Percentiles rank a stretch among this genome's conserved stretches.
These are phyloP conservation scores for Colletotrichum coccodes DNA, from an alignment of 2,329 filamentous ascomycete species.

Conservation along the genomic window DNA sequence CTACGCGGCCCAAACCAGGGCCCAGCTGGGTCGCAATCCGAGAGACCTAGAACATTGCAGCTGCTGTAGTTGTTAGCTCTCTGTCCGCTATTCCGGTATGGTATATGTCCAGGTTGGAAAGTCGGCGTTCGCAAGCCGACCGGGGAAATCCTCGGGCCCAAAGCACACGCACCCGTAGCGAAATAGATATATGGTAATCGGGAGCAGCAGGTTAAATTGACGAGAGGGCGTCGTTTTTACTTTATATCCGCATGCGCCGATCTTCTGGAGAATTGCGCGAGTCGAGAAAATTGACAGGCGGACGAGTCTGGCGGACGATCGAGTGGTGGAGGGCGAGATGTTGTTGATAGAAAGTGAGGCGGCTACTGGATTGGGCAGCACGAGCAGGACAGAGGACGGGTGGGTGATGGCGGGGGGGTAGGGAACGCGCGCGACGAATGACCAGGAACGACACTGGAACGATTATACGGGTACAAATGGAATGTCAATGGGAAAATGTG, in stretches of 20 bases:
- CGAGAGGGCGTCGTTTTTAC: background rate
- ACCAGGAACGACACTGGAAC: background rate
- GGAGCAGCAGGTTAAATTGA: background rate
- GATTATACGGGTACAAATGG: background rate
- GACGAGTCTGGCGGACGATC: slow-evolving; percentile 18
- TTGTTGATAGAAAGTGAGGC: slow-evolving; percentile 34
- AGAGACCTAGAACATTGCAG: slow-evolving; percentile 47
- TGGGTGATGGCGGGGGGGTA: slow-evolving; percentile 18
- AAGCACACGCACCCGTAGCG: slow-evolving; percentile 21
- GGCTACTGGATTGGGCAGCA: slow-evolving; percentile 30
- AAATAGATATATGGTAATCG: background rate
- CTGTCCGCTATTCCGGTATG: slow-evolving; percentile 1
- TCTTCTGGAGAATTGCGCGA: background rate
- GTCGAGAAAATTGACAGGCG: slow-evolving; percentile 8
- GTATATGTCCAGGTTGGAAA: slow-evolving; percentile 21
- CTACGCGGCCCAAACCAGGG: slow-evolving; percentile 43
- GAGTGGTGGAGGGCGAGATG: slow-evolving; percentile 25
- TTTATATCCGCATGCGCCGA: slow-evolving; percentile 15
- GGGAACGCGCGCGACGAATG: slow-evolving; percentile 1
- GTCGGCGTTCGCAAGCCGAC: slow-evolving; percentile 28
- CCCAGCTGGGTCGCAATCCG: slow-evolving; percentile 46
- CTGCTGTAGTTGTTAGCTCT: slow-evolving; percentile 28
- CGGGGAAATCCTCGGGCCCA: slow-evolving; percentile 22
- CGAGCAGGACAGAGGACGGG: slow-evolving; percentile 13
- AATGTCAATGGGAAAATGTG: slow-evolving; percentile 14